phyloP scores from a whole-genome alignment of 306 rosid genomes.

The Quercus gilva region DNA sequence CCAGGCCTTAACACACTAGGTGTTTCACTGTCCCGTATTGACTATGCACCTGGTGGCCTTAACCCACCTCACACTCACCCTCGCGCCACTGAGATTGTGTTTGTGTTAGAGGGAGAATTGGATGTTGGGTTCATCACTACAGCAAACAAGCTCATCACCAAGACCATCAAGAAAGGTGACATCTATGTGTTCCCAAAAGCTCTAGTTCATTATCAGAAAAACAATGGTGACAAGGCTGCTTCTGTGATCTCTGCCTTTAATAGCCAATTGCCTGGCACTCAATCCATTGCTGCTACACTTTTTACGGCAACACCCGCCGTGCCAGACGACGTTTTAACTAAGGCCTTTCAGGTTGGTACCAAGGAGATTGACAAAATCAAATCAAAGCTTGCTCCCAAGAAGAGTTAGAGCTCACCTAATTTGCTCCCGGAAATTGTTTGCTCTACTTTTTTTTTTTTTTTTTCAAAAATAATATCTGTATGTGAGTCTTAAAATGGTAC shows the following conservation, averaged over 20 bases:
- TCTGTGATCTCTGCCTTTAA: constrained; percentile 42
- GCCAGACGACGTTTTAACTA: constrained; percentile 37
- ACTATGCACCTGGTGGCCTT: constrained; percentile 44
- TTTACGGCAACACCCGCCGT: constrained; percentile 41
- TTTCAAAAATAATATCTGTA: neutral
- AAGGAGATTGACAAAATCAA: constrained; percentile 33
- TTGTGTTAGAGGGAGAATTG: constrained; percentile 47
- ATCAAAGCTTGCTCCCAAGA: constrained; percentile 51
- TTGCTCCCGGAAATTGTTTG: neutral
- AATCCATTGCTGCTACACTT: constrained; percentile 37
- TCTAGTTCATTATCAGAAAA: constrained; percentile 46
- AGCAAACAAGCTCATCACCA: constrained; percentile 39
- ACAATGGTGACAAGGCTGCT: constrained; percentile 38
- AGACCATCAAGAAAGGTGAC: constrained; percentile 45
- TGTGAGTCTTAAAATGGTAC: neutral
- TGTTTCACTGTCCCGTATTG: constrained; percentile 44
- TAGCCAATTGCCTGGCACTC: constrained; percentile 54
- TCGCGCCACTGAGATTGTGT: constrained; percentile 49
- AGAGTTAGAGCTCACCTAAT: neutral
- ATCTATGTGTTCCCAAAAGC: constrained; percentile 54
- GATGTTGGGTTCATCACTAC: constrained; percentile 50
- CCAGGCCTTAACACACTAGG: constrained; percentile 60
- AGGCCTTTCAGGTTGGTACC: constrained; percentile 42
- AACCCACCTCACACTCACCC: constrained; percentile 68
- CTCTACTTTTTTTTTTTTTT: neutral